Conservation (phyloP, 1,284 basidiomycete genomes). For the Ceratorhiza oryzae-sativae region DNA sequence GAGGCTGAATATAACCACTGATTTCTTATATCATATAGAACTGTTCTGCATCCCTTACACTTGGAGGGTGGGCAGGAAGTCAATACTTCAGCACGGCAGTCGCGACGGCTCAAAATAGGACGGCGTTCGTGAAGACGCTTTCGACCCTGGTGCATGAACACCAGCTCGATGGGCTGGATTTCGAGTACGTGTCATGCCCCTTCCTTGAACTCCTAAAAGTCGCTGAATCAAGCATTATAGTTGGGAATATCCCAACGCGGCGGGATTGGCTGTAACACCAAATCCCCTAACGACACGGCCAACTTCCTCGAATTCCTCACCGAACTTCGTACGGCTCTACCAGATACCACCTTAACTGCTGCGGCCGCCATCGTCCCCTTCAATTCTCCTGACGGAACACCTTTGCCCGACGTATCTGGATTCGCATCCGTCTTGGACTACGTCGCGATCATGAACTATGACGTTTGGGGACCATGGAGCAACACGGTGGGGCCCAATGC, state of each 20-base stretch:
- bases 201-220: not conserved
- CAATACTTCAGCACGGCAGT: conserved; percentile 56
- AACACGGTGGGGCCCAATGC: conserved; percentile 59
- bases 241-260: conserved; percentile 58
- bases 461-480: conserved; percentile 54
- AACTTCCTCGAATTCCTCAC: conserved; percentile 56
- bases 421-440: conserved; percentile 58
- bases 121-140: conserved; percentile 54
- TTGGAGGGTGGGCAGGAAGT: conserved; percentile 40
- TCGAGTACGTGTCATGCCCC: conserved; percentile 43
- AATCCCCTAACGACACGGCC: conserved; percentile 52
- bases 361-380: conserved; percentile 58
- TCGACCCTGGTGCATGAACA: conserved; percentile 53
- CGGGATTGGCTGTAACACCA: conserved; percentile 53
- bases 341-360: conserved; percentile 54
- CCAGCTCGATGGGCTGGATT: conserved; percentile 58
- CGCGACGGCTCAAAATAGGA: conserved; percentile 46
- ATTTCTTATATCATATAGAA: conserved; percentile 31
- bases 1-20: not conserved
- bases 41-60: conserved; percentile 33
- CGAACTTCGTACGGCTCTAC: conserved; percentile 53
- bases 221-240: conserved; percentile 45
- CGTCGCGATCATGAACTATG: conserved; percentile 63
- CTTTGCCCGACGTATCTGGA: conserved; percentile 54
- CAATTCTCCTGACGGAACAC: conserved; percentile 51